phyloP scores from a whole-genome alignment of 2,329 filamentous ascomycete genomes.

The Aspergillus vadensis region DNA sequence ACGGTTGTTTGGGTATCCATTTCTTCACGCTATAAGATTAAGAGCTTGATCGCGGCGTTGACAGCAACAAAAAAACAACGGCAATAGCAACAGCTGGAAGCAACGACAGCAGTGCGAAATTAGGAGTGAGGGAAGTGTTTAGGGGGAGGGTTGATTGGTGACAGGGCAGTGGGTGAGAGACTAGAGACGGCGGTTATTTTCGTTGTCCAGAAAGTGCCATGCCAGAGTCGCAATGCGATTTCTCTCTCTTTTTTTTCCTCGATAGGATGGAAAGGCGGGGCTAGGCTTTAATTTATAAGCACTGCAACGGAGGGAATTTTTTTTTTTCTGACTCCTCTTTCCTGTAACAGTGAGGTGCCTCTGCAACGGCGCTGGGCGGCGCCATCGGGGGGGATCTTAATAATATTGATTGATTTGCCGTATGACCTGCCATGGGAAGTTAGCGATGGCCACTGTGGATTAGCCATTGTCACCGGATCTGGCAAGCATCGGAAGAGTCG shows the following conservation, averaged over 20 bases:
- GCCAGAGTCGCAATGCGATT: conserved; percentile 6
- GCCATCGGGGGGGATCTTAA: conserved; percentile 18
- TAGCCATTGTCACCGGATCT: conserved; percentile 24
- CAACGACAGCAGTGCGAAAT: not conserved
- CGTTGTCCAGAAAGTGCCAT: conserved; percentile 12
- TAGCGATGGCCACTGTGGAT: conserved; percentile 23
- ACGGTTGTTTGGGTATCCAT: conserved; percentile 22
- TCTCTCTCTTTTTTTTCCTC: conserved; percentile 7
- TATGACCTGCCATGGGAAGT: conserved; percentile 26
- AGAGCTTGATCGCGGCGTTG: not conserved
- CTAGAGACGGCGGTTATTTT: conserved; percentile 3
- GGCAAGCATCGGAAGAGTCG: conserved; percentile 26
- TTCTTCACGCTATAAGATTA: conserved; percentile 9
- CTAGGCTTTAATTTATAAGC: conserved; percentile 24
- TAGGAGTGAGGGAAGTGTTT: not conserved
- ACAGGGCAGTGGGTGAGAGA: not conserved
- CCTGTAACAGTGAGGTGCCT: conserved; percentile 1
- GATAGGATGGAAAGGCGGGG: conserved; percentile 16
- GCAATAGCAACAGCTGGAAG: not conserved
- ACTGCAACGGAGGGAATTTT: conserved; percentile 10
- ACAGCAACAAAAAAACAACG: not conserved
- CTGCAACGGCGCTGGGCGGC: conserved; percentile 12
- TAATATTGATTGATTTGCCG: conserved; percentile 25
- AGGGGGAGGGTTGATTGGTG: not conserved
- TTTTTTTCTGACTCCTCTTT: conserved; percentile 12